Conservation (phyloP, 345 rosid species). For the Melastoma malabathricum region DNA sequence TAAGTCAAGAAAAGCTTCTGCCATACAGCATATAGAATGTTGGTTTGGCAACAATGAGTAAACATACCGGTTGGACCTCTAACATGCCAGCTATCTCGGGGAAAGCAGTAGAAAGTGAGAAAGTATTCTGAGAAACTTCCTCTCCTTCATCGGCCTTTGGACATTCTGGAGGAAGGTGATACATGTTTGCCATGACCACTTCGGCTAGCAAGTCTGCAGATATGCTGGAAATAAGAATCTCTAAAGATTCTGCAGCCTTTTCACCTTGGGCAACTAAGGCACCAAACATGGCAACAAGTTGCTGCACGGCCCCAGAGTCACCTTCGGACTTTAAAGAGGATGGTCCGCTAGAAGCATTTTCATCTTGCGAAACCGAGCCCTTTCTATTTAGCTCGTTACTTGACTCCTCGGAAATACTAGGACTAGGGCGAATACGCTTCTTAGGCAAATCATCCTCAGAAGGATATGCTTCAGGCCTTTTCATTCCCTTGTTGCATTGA, state of each 20-base stretch:
- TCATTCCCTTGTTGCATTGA: constrained; percentile 32
- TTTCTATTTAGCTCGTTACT: constrained; percentile 32
- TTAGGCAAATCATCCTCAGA: constrained; percentile 38
- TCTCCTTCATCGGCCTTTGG: constrained; percentile 43
- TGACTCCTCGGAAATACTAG: constrained; percentile 49
- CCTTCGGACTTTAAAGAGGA: constrained; percentile 25
- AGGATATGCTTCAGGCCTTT: constrained; percentile 50
- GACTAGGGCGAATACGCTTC: constrained; percentile 54
- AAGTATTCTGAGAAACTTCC: constrained; percentile 42
- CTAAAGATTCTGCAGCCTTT: constrained; percentile 68
- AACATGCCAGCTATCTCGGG: constrained; percentile 53
- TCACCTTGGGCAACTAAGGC: constrained; percentile 97
- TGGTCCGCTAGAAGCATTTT: constrained; percentile 27
- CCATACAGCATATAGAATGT: too few relatives aligned
- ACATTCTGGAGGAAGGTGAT: constrained; percentile 39
- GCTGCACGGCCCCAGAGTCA: constrained; percentile 75
- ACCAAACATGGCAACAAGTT: constrained; percentile 85
- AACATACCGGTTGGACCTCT: constrained; percentile 18
- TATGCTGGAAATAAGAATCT: constrained; percentile 85
- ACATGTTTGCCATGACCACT: constrained; percentile 92
- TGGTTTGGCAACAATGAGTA: too few relatives aligned
- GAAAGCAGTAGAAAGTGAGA: constrained; percentile 67
- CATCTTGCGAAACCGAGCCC: constrained; percentile 26
- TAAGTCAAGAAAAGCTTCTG: not conserved
- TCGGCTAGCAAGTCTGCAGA: constrained; percentile 93